phyloP scores from a whole-genome alignment of 2,329 filamentous ascomycete species.

The Arthrobotrys conoides region DNA sequence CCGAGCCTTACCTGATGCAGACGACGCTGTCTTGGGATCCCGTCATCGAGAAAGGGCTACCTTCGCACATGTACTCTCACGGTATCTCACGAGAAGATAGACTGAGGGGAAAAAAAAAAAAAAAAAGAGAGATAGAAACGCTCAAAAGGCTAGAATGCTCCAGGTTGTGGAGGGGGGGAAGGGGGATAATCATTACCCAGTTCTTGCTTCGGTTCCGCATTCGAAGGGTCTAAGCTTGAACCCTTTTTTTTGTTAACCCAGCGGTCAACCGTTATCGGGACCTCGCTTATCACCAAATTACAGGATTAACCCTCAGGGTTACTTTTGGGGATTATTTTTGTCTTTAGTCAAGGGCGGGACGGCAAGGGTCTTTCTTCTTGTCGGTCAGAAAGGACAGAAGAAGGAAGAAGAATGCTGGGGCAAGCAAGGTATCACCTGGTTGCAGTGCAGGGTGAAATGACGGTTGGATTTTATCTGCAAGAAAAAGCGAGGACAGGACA shows the following conservation, averaged over 20 bases:
- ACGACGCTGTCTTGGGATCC: slow-evolving; percentile 8
- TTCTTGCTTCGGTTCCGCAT: slow-evolving; percentile 30
- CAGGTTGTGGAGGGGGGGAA: slow-evolving; percentile 10
- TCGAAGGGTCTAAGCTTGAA: slow-evolving; percentile 9
- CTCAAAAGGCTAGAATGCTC: slow-evolving; percentile 43
- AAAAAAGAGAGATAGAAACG: no score
- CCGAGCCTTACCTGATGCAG: slow-evolving; percentile 18
- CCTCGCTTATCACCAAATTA: slow-evolving; percentile 58
- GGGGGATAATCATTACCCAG: slow-evolving; percentile 38
- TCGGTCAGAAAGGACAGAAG: no score
- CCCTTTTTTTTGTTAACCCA: slow-evolving; percentile 2
- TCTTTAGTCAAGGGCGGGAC: slow-evolving; percentile 7
- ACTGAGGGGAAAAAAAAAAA: not conserved
- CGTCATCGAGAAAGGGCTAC: slow-evolving; percentile 15
- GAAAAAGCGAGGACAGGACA: not conserved
- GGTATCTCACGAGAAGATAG: slow-evolving; percentile 9
- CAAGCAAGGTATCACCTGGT: slow-evolving; percentile 30
- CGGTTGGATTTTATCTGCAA: slow-evolving; percentile 15
- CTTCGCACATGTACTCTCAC: slow-evolving; percentile 9
- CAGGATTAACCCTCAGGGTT: slow-evolving; percentile 41
- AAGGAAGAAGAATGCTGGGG: slow-evolving; percentile 27
- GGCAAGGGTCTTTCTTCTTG: slow-evolving; percentile 16
- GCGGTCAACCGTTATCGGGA: slow-evolving; percentile 50
- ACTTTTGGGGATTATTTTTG: not conserved
- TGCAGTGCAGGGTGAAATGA: slow-evolving; percentile 24